Base-by-base conservation (phyloP, 768 basidiomycete species). In the Trametopsis cervina region DNA sequence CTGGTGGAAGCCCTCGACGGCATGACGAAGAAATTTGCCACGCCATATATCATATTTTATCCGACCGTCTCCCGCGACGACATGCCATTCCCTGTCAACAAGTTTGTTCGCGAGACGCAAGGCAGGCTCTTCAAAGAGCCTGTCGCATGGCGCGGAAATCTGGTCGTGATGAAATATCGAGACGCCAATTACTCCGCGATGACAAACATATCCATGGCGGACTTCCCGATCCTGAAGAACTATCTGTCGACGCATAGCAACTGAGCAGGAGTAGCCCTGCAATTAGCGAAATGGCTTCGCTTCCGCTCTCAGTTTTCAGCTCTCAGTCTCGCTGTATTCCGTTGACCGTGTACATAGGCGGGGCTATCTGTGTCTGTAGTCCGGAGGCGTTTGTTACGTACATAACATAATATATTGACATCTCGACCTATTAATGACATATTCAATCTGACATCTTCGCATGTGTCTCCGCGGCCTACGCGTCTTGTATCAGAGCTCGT, bases 31-130 rank as follows among this genome's bases (percentile, higher is more conserved):
- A 86, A 81, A 42, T 89, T 90, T 61, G 69, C 78, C 21, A 76
- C 82, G 53, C 88, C 88, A 13, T 90, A 89, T 68, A 80, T 89
- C 56, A 72, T 89, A 42, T 90, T 88, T 62, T 90, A 86, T 55
- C 87, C 88, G 1, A 69, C 73, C 41, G 62, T 85, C 29, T 85
- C 86, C 42, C 82, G 85, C 49, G 85, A 89, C 55, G 83, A 83
- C 35, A 85, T 84, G 81, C 76, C 84, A 12, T 89, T 90, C 65
- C 88, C 88, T 2, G 61, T 85, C 57, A 90, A 90, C 69, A 84
- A 83, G 58, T 74, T 73, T 54, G 74, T 89, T 51, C 76, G 77
- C 21, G 86, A 89, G 44, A 83, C 89, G 50, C 87, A 90, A 63
- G 84, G 78, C 18, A 61, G 63, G 26, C 61, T 65, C 17, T 88